These are phyloP conservation scores for Calonectria pteridis DNA, from an alignment of 2,329 filamentous ascomycete species.

Conservation along the genomic window DNA sequence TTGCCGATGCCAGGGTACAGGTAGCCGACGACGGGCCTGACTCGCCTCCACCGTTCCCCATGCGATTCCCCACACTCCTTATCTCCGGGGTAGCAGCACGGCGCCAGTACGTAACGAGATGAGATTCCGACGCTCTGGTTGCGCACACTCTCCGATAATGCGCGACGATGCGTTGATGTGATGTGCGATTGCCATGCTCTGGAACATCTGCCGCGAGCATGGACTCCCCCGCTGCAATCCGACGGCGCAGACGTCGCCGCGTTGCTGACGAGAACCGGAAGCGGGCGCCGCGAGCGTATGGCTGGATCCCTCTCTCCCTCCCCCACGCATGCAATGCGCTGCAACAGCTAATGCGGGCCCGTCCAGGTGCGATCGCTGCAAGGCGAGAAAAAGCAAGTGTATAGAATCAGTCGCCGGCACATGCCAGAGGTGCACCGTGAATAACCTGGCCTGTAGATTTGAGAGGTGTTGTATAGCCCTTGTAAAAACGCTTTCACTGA, in stretches of 20 bases:
- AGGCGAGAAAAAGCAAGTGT: conserved; percentile 51
- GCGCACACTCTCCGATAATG: neutral
- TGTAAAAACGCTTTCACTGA: neutral
- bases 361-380: conserved; percentile 48
- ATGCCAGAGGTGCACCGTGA: conserved; percentile 46
- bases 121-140: conserved; percentile 14
- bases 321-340: neutral
- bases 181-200: conserved; percentile 4
- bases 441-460: conserved; percentile 39
- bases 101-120: conserved; percentile 13
- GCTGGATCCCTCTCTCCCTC: neutral
- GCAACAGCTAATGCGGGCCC: neutral
- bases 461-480: conserved; percentile 20
- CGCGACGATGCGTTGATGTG: neutral
- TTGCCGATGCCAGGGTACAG: conserved; percentile 17
- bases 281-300: conserved; percentile 46
- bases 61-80: conserved; percentile 21
- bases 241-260: conserved; percentile 29
- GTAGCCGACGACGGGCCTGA: conserved; percentile 16
- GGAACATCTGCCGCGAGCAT: neutral
- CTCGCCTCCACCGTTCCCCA: conserved; percentile 5
- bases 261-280: conserved; percentile 51
- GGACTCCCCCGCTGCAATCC: conserved; percentile 26
- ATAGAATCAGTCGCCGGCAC: conserved; percentile 42
- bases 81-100: conserved; percentile 16